Percentiles rank a stretch among this genome's conserved stretches.
These are phyloP conservation scores for Aristolochia fimbriata DNA, from an alignment of 164 flowering plant species.

Conservation along the genomic window DNA sequence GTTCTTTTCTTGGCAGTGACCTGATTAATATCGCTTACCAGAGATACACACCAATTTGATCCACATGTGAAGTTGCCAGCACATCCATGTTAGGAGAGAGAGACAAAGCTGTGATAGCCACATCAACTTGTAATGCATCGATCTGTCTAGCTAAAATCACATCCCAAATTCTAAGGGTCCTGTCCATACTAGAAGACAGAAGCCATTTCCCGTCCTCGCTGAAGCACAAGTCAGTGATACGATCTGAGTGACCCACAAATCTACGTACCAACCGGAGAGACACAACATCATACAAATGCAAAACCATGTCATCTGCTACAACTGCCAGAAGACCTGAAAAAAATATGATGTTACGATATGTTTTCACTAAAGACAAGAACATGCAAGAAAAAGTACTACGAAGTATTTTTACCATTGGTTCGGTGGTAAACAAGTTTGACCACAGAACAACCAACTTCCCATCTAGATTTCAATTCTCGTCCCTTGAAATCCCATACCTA, in stretches of 20 bases:
- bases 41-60: constrained; percentile 85
- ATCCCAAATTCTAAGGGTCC: constrained; percentile 95
- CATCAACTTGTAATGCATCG: constrained; percentile 80
- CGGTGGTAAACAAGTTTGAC: constrained; percentile 79
- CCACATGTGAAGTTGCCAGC: constrained; percentile 92
- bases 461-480: constrained; percentile 59
- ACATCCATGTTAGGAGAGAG: constrained; percentile 94
- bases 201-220: constrained; percentile 99
- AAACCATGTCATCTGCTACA: constrained; percentile 71
- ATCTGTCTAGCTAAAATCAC: constrained; percentile 84
- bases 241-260: constrained; percentile 92
- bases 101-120: constrained; percentile 73
- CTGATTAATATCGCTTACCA: constrained; percentile 40
- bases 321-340: constrained; percentile 78
- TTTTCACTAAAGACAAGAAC: not conserved
- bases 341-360: not conserved
- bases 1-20: not conserved
- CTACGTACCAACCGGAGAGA: constrained; percentile 80
- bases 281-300: constrained; percentile 76
- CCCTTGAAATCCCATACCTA: constrained; percentile 96
- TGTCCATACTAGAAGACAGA: constrained; percentile 95
- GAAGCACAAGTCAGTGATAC: constrained; percentile 91
- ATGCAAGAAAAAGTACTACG: not conserved
- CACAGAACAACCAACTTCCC: constrained; percentile 67
- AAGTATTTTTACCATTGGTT: constrained; percentile 46